phyloP scores from a whole-genome alignment of 495 filamentous ascomycete genomes.

The Xanthoparmelia taractica region DNA sequence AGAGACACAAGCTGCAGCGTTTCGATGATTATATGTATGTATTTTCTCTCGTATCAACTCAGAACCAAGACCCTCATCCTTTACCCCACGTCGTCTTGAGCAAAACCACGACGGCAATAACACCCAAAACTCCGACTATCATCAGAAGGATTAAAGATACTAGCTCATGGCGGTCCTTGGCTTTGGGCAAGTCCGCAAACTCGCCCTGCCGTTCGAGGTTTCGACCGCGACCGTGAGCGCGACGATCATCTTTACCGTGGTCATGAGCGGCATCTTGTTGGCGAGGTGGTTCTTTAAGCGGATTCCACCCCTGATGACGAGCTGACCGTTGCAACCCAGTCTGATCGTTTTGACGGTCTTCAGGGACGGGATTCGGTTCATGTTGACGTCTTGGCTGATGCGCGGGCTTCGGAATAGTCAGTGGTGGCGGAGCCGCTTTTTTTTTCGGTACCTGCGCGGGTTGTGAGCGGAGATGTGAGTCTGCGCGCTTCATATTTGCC shows the following conservation, averaged over 20 bases:
- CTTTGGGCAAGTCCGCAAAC: no score
- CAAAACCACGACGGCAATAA: no score
- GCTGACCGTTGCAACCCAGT: not conserved
- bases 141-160: not conserved
- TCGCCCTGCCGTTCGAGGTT: not conserved
- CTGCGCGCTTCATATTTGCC: not conserved
- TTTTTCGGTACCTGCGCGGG: not conserved
- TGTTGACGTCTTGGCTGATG: not conserved
- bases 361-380: not conserved
- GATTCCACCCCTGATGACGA: not conserved
- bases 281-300: not conserved
- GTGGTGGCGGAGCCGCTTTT: not conserved
- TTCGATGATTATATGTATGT: no score
- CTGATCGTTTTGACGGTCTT: not conserved
- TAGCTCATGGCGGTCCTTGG: not conserved
- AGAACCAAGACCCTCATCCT: no score
- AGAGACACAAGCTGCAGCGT: no score
- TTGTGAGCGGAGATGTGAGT: not conserved
- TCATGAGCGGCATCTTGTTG: not conserved
- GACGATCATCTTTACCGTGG: not conserved
- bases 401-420: not conserved
- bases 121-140: no score
- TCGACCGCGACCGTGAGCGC: not conserved
- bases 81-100: no score
- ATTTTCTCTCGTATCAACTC: no score